A percentile compares a stretch with the other conserved stretches of the same genome.
These are phyloP conservation scores for Yamadazyma ubonensis DNA, from an alignment of 805 yeast genomes.

Conservation along the genomic window DNA sequence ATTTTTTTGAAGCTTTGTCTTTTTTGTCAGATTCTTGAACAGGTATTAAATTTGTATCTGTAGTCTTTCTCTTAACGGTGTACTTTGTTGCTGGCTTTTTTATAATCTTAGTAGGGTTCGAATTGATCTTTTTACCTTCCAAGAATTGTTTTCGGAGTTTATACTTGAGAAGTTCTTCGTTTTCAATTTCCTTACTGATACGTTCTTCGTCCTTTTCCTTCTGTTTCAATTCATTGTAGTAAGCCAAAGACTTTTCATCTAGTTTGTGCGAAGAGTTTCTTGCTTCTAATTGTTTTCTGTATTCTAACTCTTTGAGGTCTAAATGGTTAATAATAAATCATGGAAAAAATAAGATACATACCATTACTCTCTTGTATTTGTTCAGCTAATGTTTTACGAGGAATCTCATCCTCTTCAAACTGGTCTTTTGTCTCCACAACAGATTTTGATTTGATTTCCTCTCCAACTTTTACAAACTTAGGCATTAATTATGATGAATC, in stretches of 20 bases:
- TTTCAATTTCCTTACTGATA: slow-evolving; percentile 23
- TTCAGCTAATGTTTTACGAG: slow-evolving; percentile 39
- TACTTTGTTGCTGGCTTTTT: slow-evolving; percentile 1
- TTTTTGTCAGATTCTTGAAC: background rate
- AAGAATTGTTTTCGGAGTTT: slow-evolving; percentile 7
- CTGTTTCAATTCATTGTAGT: slow-evolving; percentile 28
- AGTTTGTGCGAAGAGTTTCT: slow-evolving; percentile 43
- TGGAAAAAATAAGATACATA: slow-evolving; percentile 16
- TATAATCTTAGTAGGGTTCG: background rate
- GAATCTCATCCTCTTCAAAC: slow-evolving; percentile 1
- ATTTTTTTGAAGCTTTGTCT: background rate
- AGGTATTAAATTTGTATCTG: background rate
- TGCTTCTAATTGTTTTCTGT: slow-evolving; percentile 26
- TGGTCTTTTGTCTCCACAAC: too few species aligned
- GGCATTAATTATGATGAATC: slow-evolving; percentile 8
- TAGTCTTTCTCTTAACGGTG: background rate
- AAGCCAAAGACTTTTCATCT: slow-evolving; percentile 35
- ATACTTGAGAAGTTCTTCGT: slow-evolving; percentile 16
- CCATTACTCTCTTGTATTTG: slow-evolving; percentile 43
- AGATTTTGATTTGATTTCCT: slow-evolving; percentile 1
- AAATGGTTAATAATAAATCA: slow-evolving; percentile 16
- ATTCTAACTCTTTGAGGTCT: slow-evolving; percentile 34
- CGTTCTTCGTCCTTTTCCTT: slow-evolving; percentile 21
- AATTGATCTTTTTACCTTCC: background rate
- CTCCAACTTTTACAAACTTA: slow-evolving; percentile 13